Evolutionary conservation across 164 flowering plant genomes (phyloP).

Genomic region (Pachysandra terminalis): DNA sequence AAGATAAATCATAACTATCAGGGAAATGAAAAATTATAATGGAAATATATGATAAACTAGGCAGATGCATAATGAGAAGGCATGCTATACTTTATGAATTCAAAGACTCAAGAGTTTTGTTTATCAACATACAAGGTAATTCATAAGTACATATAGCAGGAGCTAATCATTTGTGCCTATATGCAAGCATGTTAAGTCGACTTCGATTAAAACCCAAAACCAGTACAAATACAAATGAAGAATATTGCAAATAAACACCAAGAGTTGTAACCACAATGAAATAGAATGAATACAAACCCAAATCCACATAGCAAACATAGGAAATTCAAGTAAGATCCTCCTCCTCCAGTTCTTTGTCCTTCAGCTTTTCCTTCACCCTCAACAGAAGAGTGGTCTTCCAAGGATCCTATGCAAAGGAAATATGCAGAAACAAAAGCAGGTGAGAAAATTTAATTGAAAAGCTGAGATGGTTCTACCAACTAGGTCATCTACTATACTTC

Average conservation of each 20-base stretch:
- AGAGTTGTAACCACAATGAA: neutral
- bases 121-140: too few species aligned
- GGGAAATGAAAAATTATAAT: too few species aligned
- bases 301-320: neutral
- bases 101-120: too few species aligned
- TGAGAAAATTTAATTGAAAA: neutral
- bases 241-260: neutral
- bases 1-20: too few species aligned
- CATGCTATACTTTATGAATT: too few species aligned
- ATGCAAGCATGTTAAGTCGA: too few species aligned
- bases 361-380: conserved; percentile 40
- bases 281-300: conserved; percentile 2
- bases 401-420: conserved; percentile 24
- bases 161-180: neutral
- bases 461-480: too few species aligned
- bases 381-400: conserved; percentile 46
- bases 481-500: too few species aligned
- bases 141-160: too few species aligned
- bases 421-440: conserved; percentile 2
- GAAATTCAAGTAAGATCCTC: conserved; percentile 39
- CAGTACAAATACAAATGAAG: neutral
- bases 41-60: too few species aligned
- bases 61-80: too few species aligned
- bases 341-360: conserved; percentile 43
- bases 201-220: neutral